Percentiles rank a stretch among this genome's conserved stretches.
Conservation (phyloP, 163 green algal genomes). For the Scenedesmus sp. region DNA sequence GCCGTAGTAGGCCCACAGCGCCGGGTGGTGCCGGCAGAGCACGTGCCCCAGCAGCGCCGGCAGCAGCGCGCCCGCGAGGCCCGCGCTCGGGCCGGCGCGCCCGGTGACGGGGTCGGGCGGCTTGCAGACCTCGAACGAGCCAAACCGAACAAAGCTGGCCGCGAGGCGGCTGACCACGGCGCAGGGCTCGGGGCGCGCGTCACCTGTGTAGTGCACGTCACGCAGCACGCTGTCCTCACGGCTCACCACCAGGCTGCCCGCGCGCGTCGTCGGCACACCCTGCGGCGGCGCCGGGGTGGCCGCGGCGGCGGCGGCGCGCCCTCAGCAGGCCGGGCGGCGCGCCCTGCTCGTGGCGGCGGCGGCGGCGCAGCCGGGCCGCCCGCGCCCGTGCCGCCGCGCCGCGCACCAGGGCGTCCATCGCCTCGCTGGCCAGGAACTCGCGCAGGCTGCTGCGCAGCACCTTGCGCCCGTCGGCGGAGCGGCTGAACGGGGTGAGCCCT, state of each 20-base stretch:
- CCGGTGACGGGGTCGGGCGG: conserved; percentile 56
- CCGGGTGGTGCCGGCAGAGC: conserved; percentile 61
- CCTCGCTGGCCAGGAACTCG: conserved; percentile 92
- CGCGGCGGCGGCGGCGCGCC: conserved; percentile 37
- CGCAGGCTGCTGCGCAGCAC: conserved; percentile 87
- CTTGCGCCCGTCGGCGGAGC: conserved; percentile 78
- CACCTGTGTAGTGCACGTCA: conserved; percentile 77
- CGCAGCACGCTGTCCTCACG: conserved; percentile 69
- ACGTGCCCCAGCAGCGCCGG: conserved; percentile 64
- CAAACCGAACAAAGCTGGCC: conserved; percentile 81
- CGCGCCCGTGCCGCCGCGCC: neutral
- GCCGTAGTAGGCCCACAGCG: no score
- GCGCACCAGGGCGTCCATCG: conserved; percentile 82
- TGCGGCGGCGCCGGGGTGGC: conserved; percentile 1
- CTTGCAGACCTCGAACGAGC: conserved; percentile 74
- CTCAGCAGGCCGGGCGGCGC: neutral
- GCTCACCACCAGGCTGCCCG: conserved; percentile 71
- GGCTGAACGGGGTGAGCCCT: conserved; percentile 73
- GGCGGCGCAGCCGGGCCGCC: no score
- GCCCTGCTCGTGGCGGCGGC: no score
- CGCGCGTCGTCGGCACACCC: conserved; percentile 89
- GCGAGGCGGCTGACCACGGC: conserved; percentile 90
- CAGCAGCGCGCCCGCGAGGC: conserved; percentile 53
- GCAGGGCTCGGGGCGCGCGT: conserved; percentile 73
- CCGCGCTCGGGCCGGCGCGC: conserved; percentile 55